These are phyloP conservation scores for Fusarium secorum DNA, from an alignment of 2,329 filamentous ascomycete species.

Conservation along the genomic window DNA sequence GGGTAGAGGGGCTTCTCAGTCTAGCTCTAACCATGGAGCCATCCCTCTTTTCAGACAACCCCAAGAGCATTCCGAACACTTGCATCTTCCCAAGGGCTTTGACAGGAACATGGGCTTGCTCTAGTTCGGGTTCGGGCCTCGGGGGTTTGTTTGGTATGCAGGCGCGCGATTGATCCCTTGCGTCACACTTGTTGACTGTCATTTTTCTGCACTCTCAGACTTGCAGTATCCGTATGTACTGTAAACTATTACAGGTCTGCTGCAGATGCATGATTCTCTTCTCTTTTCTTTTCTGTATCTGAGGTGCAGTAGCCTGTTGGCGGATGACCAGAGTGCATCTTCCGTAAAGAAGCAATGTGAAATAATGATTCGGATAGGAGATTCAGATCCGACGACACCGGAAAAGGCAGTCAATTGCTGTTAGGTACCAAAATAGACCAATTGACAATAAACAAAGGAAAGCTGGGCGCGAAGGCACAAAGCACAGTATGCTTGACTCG, in stretches of 20 bases:
- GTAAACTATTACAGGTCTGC: not conserved
- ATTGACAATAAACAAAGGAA: conserved; percentile 18
- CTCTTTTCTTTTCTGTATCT: conserved; percentile 22
- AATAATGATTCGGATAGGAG: conserved; percentile 15
- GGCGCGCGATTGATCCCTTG: conserved; percentile 34
- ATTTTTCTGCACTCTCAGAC: conserved; percentile 1
- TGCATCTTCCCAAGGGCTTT: conserved; percentile 26
- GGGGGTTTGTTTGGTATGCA: conserved; percentile 39
- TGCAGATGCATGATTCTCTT: conserved; percentile 6
- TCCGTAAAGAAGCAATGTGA: conserved; percentile 26
- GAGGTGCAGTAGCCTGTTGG: conserved; percentile 11
- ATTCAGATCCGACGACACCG: not conserved
- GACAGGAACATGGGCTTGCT: conserved; percentile 23
- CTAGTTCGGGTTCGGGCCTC: conserved; percentile 27
- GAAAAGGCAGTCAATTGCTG: not conserved
- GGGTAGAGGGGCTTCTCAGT: conserved; percentile 33
- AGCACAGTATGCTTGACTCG: conserved; percentile 8
- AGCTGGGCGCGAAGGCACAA: not conserved
- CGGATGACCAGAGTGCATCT: conserved; percentile 3
- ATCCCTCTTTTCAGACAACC: conserved; percentile 35
- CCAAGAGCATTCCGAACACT: conserved; percentile 32
- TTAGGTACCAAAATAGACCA: not conserved
- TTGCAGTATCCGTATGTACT: conserved; percentile 3
- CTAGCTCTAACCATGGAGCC: conserved; percentile 21
- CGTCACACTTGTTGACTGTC: conserved; percentile 23